Percentiles rank a stretch among this genome's conserved stretches.
Conservation (phyloP, 2,329 filamentous ascomycete species). For the Periconia sp. region DNA sequence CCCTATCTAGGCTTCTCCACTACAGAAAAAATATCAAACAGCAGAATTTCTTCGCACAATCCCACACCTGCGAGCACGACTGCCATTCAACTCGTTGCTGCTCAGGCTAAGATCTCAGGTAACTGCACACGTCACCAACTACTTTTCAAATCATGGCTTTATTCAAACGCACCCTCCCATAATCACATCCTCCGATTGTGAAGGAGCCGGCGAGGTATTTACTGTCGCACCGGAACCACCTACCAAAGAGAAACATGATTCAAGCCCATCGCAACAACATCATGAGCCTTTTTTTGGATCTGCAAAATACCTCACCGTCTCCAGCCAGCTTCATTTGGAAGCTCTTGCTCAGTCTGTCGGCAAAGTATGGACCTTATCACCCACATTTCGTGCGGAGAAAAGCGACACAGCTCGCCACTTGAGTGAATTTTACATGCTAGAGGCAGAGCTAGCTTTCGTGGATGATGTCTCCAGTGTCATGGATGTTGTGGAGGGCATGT, state of each 20-base stretch:
- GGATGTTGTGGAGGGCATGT: conserved; percentile 76
- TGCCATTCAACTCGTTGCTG: conserved; percentile 77
- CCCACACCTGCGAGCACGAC: conserved; percentile 82
- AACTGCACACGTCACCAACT: conserved; percentile 70
- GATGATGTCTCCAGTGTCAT: conserved; percentile 72
- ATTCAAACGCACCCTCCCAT: conserved; percentile 89
- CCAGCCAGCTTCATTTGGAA: conserved; percentile 90
- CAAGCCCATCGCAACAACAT: conserved; percentile 25
- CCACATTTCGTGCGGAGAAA: conserved; percentile 80
- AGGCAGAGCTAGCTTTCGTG: conserved; percentile 83
- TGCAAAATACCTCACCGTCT: conserved; percentile 95
- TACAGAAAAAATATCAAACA: conserved; percentile 96
- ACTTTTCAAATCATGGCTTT: conserved; percentile 72
- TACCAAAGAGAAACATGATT: conserved; percentile 17
- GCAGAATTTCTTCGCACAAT: conserved; percentile 85
- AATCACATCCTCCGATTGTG: conserved; percentile 95
- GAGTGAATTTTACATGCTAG: conserved; percentile 98
- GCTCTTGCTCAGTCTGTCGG: conserved; percentile 85
- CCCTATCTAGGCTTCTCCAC: conserved; percentile 71
- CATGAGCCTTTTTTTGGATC: conserved; percentile 71
- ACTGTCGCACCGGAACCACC: conserved; percentile 54
- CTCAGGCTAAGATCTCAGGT: conserved; percentile 81
- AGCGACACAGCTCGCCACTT: conserved; percentile 93
- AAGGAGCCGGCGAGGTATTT: conserved; percentile 95
- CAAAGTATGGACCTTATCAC: conserved; percentile 90